Percentiles rank a stretch among this genome's conserved stretches.
Conservation (phyloP, 164 flowering plant species). For the Hamamelis virginiana region DNA sequence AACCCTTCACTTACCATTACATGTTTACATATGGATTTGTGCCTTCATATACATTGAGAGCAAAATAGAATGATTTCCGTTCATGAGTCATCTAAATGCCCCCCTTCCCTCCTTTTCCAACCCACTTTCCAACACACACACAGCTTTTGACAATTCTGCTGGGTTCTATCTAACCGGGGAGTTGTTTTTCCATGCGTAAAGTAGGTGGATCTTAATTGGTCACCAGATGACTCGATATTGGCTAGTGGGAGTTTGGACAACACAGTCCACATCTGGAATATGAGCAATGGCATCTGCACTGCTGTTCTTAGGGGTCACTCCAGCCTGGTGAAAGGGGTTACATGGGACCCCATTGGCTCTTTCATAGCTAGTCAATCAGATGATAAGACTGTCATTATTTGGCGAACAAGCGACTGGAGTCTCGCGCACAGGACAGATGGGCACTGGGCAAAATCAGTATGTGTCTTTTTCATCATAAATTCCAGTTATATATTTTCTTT, state of each 20-base stretch:
- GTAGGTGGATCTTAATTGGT: constrained; percentile 99
- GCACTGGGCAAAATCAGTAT: constrained; percentile 98
- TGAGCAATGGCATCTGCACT: constrained; percentile 89
- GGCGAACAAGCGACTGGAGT: constrained; percentile 99
- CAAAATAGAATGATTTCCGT: background rate
- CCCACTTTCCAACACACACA: no score
- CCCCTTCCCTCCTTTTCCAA: no score
- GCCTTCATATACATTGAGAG: background rate
- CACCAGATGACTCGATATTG: constrained; percentile 93
- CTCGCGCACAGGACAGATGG: constrained; percentile 97
- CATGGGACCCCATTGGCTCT: constrained; percentile 99
- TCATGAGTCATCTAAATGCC: background rate
- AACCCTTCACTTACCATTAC: background rate
- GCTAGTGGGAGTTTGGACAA: constrained; percentile 98
- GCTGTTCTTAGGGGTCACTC: constrained; percentile 98
- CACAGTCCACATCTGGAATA: constrained; percentile 94
- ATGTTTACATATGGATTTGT: background rate
- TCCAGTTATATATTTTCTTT: background rate
- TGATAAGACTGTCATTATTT: constrained; percentile 96
- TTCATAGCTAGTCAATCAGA: constrained; percentile 99
- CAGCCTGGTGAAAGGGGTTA: constrained; percentile 97
- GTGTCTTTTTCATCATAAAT: constrained; percentile 19
- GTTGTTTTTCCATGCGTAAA: constrained; percentile 57
- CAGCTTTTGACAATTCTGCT: background rate
- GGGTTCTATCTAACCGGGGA: constrained; percentile 35